Percentiles rank a stretch among this genome's conserved stretches.
Evolutionary conservation across 768 basidiomycete species (phyloP).

Genomic region (Megacollybia marginata): DNA sequence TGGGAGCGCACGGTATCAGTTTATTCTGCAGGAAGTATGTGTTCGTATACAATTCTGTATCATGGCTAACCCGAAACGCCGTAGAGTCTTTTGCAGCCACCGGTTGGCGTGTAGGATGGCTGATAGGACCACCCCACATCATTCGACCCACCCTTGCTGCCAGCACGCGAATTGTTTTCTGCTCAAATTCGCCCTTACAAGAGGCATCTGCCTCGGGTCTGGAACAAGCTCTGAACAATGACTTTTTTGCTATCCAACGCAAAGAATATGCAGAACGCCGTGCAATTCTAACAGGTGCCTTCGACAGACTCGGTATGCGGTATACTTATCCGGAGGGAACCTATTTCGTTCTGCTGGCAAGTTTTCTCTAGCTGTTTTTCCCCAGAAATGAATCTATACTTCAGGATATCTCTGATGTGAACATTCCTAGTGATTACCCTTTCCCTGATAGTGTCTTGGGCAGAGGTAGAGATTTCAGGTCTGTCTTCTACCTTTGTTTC

Average conservation of each 20-base stretch:
- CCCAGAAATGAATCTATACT: conserved; percentile 4
- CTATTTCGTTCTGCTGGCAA: conserved; percentile 84
- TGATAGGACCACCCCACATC: conserved; percentile 79
- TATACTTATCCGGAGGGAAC: conserved; percentile 87
- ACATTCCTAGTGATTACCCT: conserved; percentile 79
- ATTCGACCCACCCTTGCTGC: conserved; percentile 85
- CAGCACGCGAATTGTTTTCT: conserved; percentile 91
- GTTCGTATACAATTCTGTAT: no score
- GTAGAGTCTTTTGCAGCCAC: conserved; percentile 94
- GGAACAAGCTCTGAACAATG: conserved; percentile 63
- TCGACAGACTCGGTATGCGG: conserved; percentile 75
- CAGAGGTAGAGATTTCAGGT: conserved; percentile 86
- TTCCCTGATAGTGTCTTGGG: conserved; percentile 73
- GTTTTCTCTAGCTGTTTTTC: conserved; percentile 12
- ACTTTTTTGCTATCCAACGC: conserved; percentile 74
- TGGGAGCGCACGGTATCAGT: conserved; percentile 98
- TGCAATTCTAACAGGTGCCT: conserved; percentile 62
- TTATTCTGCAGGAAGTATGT: conserved; percentile 88
- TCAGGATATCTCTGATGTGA: conserved; percentile 70
- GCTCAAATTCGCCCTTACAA: conserved; percentile 89
- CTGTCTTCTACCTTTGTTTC: conserved; percentile 9
- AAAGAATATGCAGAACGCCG: conserved; percentile 78
- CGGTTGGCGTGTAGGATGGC: conserved; percentile 97
- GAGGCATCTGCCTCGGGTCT: conserved; percentile 90
- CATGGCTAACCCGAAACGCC: no score